These are phyloP conservation scores for Lyophyllum semitale DNA, from an alignment of 768 basidiomycete genomes.

Conservation along the genomic window DNA sequence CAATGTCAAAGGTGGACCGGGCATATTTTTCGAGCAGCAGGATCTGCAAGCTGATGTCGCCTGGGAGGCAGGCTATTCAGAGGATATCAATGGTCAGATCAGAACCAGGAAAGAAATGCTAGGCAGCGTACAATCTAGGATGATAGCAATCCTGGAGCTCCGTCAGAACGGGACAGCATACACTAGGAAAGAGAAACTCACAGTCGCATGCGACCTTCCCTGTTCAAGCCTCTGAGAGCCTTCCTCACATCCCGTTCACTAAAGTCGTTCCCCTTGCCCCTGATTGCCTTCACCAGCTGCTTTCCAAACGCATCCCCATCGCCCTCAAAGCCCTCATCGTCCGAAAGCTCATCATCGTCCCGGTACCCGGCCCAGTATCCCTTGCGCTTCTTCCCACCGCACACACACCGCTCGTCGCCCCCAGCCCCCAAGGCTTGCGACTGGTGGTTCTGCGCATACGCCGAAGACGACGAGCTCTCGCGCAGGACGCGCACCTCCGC, in stretches of 20 bases:
- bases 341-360: conserved; percentile 47
- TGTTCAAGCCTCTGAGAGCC: conserved; percentile 58
- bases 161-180: background rate
- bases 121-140: conserved; percentile 53
- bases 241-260: conserved; percentile 71
- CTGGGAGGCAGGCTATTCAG: conserved; percentile 71
- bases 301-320: conserved; percentile 36
- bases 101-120: background rate
- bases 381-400: conserved; percentile 61
- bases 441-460: conserved; percentile 16
- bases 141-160: conserved; percentile 52
- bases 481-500: conserved; percentile 75
- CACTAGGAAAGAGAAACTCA: conserved; percentile 37
- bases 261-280: conserved; percentile 60
- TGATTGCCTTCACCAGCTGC: conserved; percentile 43
- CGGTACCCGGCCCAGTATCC: conserved; percentile 78
- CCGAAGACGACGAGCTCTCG: conserved; percentile 29
- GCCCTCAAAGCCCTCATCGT: conserved; percentile 41
- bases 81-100: background rate
- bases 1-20: conserved; percentile 79
- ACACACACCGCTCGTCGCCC: conserved; percentile 41
- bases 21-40: conserved; percentile 83
- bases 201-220: conserved; percentile 76
- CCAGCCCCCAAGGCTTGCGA: conserved; percentile 23
- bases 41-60: conserved; percentile 84